phyloP scores from a whole-genome alignment of 148 eudicot genomes.

The Simmondsia chinensis region DNA sequence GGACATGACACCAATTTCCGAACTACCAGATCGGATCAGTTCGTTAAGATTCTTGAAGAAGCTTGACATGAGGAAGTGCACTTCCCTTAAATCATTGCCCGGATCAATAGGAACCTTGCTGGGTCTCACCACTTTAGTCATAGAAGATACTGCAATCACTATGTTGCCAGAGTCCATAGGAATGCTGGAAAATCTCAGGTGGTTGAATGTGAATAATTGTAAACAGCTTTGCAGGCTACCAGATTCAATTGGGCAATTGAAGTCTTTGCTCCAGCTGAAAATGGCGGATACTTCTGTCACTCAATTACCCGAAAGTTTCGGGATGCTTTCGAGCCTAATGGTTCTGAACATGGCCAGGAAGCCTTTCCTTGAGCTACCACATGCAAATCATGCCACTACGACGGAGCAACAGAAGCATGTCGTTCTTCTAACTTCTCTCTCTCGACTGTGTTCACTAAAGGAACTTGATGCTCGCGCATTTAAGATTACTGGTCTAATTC shows the following conservation, averaged over 20 bases:
- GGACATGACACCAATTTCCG: conserved; percentile 14
- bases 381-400: neutral
- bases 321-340: conserved; percentile 33
- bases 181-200: conserved; percentile 31
- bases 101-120: conserved; percentile 29
- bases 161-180: conserved; percentile 45
- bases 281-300: conserved; percentile 38
- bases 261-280: conserved; percentile 25
- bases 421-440: conserved; percentile 39
- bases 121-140: conserved; percentile 21
- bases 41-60: conserved; percentile 30
- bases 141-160: conserved; percentile 27
- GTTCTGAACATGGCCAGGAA: conserved; percentile 38
- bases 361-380: conserved; percentile 4
- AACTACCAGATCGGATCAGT: conserved; percentile 39
- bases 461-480: conserved; percentile 48
- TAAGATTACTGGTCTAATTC: conserved; percentile 34
- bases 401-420: neutral
- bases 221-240: conserved; percentile 27
- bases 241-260: conserved; percentile 25
- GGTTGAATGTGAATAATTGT: conserved; percentile 31
- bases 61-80: conserved; percentile 34
- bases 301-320: conserved; percentile 40
- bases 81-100: conserved; percentile 28
- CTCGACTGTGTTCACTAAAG: conserved; percentile 23